phyloP scores from a whole-genome alignment of 1,284 basidiomycete species.

The Fistulina hepatica region DNA sequence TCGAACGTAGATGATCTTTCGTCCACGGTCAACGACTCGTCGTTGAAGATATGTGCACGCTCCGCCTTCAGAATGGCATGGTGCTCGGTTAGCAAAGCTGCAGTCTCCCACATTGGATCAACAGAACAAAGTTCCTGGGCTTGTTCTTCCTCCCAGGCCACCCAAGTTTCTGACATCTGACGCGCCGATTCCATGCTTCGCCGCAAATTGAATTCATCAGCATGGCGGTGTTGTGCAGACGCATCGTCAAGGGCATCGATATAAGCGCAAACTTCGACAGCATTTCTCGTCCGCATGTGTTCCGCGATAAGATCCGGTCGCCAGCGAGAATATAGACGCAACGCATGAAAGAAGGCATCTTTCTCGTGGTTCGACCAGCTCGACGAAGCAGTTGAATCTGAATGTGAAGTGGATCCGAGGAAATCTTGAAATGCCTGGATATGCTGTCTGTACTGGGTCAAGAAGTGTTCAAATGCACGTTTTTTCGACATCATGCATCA shows the following conservation, averaged over 20 bases:
- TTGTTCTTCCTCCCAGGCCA: constrained; percentile 47
- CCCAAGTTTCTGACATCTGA: constrained; percentile 52
- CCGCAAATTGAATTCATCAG: constrained; percentile 11
- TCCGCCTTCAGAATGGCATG: constrained; percentile 10
- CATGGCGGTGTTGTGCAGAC: constrained; percentile 8
- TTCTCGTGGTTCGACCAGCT: constrained; percentile 66
- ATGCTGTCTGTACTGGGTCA: too few species aligned
- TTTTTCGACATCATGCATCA: too few species aligned
- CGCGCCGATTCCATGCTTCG: constrained; percentile 29
- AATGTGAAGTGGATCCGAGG: too few species aligned
- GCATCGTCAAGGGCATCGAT: constrained; percentile 39
- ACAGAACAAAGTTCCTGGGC: constrained; percentile 28
- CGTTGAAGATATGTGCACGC: constrained; percentile 10
- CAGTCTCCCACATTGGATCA: constrained; percentile 25
- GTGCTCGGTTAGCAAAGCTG: constrained; percentile 7
- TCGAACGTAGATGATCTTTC: constrained; percentile 37
- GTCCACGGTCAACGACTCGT: constrained; percentile 41
- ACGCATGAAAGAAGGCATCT: constrained; percentile 55
- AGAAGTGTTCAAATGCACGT: too few species aligned
- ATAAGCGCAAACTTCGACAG: constrained; percentile 51
- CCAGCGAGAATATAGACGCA: constrained; percentile 52
- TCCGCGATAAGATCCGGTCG: constrained; percentile 62
- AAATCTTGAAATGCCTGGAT: too few species aligned
- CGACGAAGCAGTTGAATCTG: too few species aligned
- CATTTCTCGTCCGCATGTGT: constrained; percentile 50